These are phyloP conservation scores for Psilocybe cyanescens DNA, from an alignment of 768 basidiomycete species.

Conservation along the genomic window DNA sequence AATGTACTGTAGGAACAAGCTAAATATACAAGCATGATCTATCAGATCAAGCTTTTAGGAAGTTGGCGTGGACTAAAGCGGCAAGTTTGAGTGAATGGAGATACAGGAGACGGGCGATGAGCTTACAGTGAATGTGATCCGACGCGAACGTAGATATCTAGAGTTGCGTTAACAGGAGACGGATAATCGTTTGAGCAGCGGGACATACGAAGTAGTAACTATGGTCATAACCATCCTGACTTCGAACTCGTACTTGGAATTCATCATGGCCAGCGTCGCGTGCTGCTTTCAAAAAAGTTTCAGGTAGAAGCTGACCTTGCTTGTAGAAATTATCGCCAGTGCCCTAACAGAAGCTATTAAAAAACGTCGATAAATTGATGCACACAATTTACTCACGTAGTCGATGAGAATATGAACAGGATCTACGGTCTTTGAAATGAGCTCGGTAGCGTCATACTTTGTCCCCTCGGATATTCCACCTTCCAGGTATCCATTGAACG, in stretches of 20 bases:
- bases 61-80: slow-evolving; percentile 80
- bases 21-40: background rate
- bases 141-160: slow-evolving; percentile 90
- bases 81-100: slow-evolving; percentile 14
- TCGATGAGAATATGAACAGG: slow-evolving; percentile 85
- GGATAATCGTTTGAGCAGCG: background rate
- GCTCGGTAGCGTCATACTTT: slow-evolving; percentile 83
- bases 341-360: slow-evolving; percentile 50
- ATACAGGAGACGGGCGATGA: slow-evolving; percentile 10
- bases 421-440: slow-evolving; percentile 65
- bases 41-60: slow-evolving; percentile 66
- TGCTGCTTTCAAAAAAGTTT: slow-evolving; percentile 83
- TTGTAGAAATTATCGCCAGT: slow-evolving; percentile 83
- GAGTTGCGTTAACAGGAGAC: background rate
- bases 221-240: slow-evolving; percentile 87
- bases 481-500: slow-evolving; percentile 83
- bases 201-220: slow-evolving; percentile 80
- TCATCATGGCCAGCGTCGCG: slow-evolving; percentile 74
- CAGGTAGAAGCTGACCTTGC: slow-evolving; percentile 87
- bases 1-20: background rate
- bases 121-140: slow-evolving; percentile 88
- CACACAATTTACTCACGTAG: slow-evolving; percentile 55
- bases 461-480: slow-evolving; percentile 76
- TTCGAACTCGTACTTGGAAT: slow-evolving; percentile 75
- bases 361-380: background rate